Percentiles rank a stretch among this genome's conserved stretches.
Conservation (phyloP, 1,284 basidiomycete species). For the Fistulina hepatica region DNA sequence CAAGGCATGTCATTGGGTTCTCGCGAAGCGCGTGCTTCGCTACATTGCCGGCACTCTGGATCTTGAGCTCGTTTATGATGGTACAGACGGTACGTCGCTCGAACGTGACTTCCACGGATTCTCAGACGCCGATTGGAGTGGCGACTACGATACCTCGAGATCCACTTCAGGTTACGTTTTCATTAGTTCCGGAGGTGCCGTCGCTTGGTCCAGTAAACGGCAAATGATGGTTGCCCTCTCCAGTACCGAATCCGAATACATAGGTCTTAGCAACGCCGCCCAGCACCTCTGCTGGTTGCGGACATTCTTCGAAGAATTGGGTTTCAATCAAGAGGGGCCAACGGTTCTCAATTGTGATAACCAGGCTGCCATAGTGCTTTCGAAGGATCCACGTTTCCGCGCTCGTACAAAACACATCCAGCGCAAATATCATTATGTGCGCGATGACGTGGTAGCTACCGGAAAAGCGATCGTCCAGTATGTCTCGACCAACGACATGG, state of each 20-base stretch:
- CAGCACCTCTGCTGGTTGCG: constrained; percentile 29
- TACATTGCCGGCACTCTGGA: constrained; percentile 23
- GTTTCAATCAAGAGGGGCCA: constrained; percentile 11
- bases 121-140: constrained; percentile 19
- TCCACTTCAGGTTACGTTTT: constrained; percentile 21
- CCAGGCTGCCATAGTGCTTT: constrained; percentile 13
- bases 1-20: constrained; percentile 18
- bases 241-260: constrained; percentile 33
- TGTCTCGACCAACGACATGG: constrained; percentile 2
- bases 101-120: constrained; percentile 9
- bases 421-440: constrained; percentile 14
- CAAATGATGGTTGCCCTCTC: constrained; percentile 30
- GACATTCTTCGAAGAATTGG: constrained; percentile 23
- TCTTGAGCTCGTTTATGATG: constrained; percentile 14
- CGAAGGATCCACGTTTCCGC: constrained; percentile 14
- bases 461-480: constrained; percentile 2
- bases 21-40: constrained; percentile 15
- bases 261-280: constrained; percentile 24
- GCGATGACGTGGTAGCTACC: constrained; percentile 3
- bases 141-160: constrained; percentile 14
- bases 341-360: constrained; percentile 17
- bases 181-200: constrained; percentile 20
- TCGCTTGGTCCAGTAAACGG: constrained; percentile 29
- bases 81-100: constrained; percentile 1
- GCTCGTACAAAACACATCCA: constrained; percentile 17